These are phyloP conservation scores for Cunninghamia lanceolata DNA, from an alignment of 75 land plant genomes.

Conservation along the genomic window DNA sequence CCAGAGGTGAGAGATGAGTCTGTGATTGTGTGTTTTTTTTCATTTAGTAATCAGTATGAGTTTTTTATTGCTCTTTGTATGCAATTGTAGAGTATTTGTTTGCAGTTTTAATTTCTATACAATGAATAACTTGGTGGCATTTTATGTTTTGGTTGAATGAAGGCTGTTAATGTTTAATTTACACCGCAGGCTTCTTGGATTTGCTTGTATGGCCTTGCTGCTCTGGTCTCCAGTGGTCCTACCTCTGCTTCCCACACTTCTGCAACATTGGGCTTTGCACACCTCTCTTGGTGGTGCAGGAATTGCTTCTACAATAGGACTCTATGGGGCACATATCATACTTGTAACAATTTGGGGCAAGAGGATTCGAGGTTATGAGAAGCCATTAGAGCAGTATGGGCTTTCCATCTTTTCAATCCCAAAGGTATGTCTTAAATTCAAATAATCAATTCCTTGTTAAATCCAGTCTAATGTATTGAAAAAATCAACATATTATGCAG, in stretches of 20 bases:
- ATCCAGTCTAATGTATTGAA: neutral
- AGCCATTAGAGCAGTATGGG: slow-evolving; percentile 80
- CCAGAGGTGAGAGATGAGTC: slow-evolving; percentile 50
- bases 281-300: slow-evolving; percentile 54
- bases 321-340: slow-evolving; percentile 68
- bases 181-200: slow-evolving; percentile 67
- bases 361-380: slow-evolving; percentile 83
- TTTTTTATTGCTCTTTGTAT: neutral
- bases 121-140: neutral
- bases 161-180: slow-evolving; percentile 9
- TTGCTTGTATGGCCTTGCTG: slow-evolving; percentile 70
- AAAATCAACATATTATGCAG: neutral
- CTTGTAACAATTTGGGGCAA: slow-evolving; percentile 86
- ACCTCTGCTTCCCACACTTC: slow-evolving; percentile 78
- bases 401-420: slow-evolving; percentile 31
- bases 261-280: slow-evolving; percentile 70
- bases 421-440: slow-evolving; percentile 13
- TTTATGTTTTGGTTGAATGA: neutral
- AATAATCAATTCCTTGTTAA: neutral
- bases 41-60: neutral
- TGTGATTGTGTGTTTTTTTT: neutral
- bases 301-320: slow-evolving; percentile 63
- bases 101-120: neutral
- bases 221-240: slow-evolving; percentile 89
- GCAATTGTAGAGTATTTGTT: neutral